Conservation (phyloP, 2,329 filamentous ascomycete species). For the Aspergillus sp. region DNA sequence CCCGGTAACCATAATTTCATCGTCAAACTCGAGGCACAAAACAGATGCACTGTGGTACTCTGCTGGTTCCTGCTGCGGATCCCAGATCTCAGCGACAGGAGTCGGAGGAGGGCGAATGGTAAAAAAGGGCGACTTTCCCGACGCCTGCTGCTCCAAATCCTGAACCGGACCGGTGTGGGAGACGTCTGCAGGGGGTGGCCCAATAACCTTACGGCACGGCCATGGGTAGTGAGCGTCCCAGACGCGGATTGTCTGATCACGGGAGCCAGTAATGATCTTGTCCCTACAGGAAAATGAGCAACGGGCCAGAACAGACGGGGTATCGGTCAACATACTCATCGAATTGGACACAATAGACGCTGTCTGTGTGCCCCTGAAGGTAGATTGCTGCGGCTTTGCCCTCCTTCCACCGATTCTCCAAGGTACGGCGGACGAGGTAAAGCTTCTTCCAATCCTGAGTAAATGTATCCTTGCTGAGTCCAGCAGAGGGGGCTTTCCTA, state of each 20-base stretch:
- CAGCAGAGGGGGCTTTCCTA: constrained; percentile 52
- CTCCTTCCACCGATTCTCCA: constrained; percentile 77
- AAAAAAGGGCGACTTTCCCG: constrained; percentile 44
- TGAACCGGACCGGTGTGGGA: constrained; percentile 44
- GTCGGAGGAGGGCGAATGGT: constrained; percentile 53
- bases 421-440: constrained; percentile 71
- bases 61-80: constrained; percentile 36
- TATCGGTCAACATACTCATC: constrained; percentile 68
- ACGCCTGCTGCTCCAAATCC: constrained; percentile 43
- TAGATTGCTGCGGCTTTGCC: constrained; percentile 81
- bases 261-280: constrained; percentile 95
- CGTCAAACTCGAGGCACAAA: constrained; percentile 91
- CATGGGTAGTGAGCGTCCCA: constrained; percentile 88
- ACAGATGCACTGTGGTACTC: constrained; percentile 86
- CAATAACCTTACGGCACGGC: constrained; percentile 81
- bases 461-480: constrained; percentile 55
- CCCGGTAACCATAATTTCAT: constrained; percentile 88
- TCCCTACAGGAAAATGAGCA: constrained; percentile 56
- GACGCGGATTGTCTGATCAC: constrained; percentile 91
- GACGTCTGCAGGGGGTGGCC: constrained; percentile 62
- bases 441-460: constrained; percentile 83
- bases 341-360: constrained; percentile 97
- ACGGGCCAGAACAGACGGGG: not conserved
- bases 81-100: constrained; percentile 54
- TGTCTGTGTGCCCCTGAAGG: constrained; percentile 89